These are phyloP conservation scores for Metrosideros polymorpha DNA, from an alignment of 441 rosid species.

Conservation along the genomic window DNA sequence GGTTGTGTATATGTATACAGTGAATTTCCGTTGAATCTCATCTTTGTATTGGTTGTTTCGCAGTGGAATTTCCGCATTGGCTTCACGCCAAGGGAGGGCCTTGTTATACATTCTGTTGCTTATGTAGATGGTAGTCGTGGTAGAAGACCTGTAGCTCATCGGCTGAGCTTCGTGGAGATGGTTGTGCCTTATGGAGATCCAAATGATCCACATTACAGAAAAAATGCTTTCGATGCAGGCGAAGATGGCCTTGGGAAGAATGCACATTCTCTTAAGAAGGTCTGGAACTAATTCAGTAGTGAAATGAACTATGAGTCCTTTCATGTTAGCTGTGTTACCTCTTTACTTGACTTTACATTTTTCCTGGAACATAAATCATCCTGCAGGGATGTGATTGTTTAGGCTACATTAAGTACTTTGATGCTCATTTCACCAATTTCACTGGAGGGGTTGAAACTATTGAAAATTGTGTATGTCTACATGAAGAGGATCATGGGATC, in stretches of 20 bases:
- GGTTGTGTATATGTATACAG: not conserved
- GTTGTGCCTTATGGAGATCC: conserved; percentile 96
- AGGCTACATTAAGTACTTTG: conserved; percentile 79
- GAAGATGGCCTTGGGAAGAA: conserved; percentile 96
- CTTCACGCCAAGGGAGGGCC: conserved; percentile 83
- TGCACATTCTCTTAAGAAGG: conserved; percentile 91
- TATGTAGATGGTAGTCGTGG: conserved; percentile 86
- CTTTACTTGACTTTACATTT: not conserved
- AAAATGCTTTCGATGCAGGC: conserved; percentile 94
- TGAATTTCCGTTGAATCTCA: not conserved
- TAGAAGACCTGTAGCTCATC: conserved; percentile 76
- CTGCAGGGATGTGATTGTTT: conserved; percentile 86
- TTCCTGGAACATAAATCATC: not conserved
- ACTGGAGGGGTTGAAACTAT: conserved; percentile 89
- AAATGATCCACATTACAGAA: conserved; percentile 83
- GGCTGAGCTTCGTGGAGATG: conserved; percentile 92
- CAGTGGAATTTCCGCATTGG: conserved; percentile 96
- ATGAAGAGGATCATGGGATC: conserved; percentile 90
- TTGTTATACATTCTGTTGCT: conserved; percentile 84
- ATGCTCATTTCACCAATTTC: conserved; percentile 84
- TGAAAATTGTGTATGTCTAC: conserved; percentile 89
- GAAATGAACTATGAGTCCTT: not conserved
- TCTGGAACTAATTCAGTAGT: conserved; percentile 7
- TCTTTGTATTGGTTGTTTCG: conserved; percentile 13
- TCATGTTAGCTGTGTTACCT: not conserved